Evolutionary conservation across 306 rosid species (phyloP), one percentile per base, ranked within the genome.

Genomic region (Quercus agrifolia): DNA sequence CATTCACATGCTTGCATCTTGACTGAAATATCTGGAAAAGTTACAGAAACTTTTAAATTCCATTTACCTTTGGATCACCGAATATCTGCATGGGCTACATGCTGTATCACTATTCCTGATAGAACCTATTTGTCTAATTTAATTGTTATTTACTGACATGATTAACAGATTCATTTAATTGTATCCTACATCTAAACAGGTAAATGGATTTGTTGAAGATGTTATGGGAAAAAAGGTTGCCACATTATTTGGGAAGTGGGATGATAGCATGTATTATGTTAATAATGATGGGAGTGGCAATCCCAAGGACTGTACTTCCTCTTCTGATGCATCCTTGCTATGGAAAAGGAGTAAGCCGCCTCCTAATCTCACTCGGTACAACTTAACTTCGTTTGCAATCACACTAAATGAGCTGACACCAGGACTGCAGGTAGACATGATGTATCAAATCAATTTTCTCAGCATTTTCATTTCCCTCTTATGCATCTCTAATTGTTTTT

Each of bases 191-290:
- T 77, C 57, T 74, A 51, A 78, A 58, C 77, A 95, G 99, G 97
- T 95, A 20, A 84, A 86, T 73, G 99, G 99, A 80, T 89, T 77
- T 88, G 83, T 95, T 82, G 96, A 93, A 93, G 97, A 93, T 86
- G 82, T 71, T 56, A 74, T 15, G 52, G 97, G 96, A 2, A 83
- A 82, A 79, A 93, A 90, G 62, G 86, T 79, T 58, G 97, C 97
- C 59, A 87, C 96, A 35, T 23, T 95, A 79, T 85, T 88, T 83
- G 99, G 99, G 73, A 95, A 95, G 89, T 95, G 99, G 99, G 93
- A 95, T 84, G 99, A 93, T 25, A 88, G 88, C 83, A 71, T 95
- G 73, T 87, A 90, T 82, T 95, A 83, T 81, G 71, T 80, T 75
- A 86, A 61, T 80, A 97, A 93, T 71, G 92, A 91, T 7, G 85